A percentile compares a stretch with the other conserved stretches of the same genome.
These are phyloP conservation scores for Stagonosporopsis cucurbitacearum DNA, from an alignment of 2,329 filamentous ascomycete species.

Conservation along the genomic window DNA sequence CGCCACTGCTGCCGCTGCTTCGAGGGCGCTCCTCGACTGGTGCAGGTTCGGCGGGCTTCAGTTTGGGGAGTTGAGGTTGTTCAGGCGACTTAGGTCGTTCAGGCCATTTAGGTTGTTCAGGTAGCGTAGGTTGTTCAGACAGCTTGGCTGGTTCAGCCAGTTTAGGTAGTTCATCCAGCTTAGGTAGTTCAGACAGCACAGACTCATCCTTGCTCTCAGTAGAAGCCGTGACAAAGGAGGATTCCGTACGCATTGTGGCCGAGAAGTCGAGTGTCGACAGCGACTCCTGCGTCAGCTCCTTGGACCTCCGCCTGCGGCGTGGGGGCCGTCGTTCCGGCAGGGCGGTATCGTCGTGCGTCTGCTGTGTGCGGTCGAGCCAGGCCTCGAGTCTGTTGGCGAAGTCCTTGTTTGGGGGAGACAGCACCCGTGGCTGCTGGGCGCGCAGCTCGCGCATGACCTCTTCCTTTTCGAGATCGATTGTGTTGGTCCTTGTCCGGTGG, in stretches of 20 bases:
- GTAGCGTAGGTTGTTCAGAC: not conserved
- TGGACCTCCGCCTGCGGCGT: constrained; percentile 37
- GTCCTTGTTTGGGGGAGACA: constrained; percentile 52
- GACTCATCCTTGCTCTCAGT: constrained; percentile 30
- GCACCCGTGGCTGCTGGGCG: constrained; percentile 17
- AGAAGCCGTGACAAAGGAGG: constrained; percentile 36
- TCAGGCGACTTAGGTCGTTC: too few species aligned
- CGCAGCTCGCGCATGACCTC: constrained; percentile 23
- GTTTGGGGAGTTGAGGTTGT: too few species aligned
- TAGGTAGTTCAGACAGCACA: constrained; percentile 11
- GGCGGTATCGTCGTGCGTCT: constrained; percentile 34
- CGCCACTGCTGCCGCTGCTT: constrained; percentile 34
- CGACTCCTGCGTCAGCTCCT: constrained; percentile 41
- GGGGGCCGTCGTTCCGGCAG: constrained; percentile 2
- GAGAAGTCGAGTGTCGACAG: constrained; percentile 36
- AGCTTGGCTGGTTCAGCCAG: too few species aligned
- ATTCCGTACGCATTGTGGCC: constrained; percentile 21
- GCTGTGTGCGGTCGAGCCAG: constrained; percentile 65
- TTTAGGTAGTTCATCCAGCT: too few species aligned
- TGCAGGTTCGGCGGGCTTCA: constrained; percentile 12
- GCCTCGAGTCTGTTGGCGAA: constrained; percentile 64
- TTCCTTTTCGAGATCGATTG: constrained; percentile 33
- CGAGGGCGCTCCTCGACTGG: constrained; percentile 29
- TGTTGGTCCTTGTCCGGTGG: constrained; percentile 35
- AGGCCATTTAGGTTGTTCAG: too few species aligned